A percentile compares a stretch with the other conserved stretches of the same genome.
These are phyloP conservation scores for Mucor velutinosus DNA, from an alignment of 371 early-diverging fungal genomes.

Conservation along the genomic window DNA sequence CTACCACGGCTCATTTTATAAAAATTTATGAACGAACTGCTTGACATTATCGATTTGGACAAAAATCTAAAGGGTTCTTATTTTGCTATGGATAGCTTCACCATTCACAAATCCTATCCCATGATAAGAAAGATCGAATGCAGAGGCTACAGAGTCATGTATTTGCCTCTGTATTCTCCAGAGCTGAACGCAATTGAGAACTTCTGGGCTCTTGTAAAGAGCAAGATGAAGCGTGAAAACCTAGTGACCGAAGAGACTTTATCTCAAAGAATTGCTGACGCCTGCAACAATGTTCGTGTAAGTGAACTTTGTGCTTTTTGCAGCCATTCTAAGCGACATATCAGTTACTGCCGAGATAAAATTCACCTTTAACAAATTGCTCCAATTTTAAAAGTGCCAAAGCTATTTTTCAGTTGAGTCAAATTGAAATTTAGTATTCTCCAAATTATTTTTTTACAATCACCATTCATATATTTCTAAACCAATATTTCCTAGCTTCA, in stretches of 20 bases:
- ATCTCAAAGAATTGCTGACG: slow-evolving; percentile 21
- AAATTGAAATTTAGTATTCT: no score
- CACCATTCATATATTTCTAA: no score
- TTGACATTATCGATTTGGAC: not conserved
- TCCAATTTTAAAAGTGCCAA: slow-evolving; percentile 3
- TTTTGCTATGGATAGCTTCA: not conserved
- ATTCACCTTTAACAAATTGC: not conserved
- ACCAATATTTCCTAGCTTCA: no score
- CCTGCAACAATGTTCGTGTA: slow-evolving; percentile 19
- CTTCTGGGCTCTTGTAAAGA: slow-evolving; percentile 7
- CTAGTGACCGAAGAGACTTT: slow-evolving; percentile 14
- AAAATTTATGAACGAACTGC: slow-evolving; percentile 7
- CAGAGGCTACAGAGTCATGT: slow-evolving; percentile 8
- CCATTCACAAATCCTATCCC: slow-evolving; percentile 1
- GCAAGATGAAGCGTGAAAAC: not conserved
- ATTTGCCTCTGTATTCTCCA: slow-evolving; percentile 5
- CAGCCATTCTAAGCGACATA: slow-evolving; percentile 9
- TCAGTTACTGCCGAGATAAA: slow-evolving; percentile 9
- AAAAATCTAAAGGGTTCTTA: not conserved
- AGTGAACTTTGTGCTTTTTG: slow-evolving; percentile 4
- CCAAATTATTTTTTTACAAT: no score
- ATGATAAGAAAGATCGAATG: slow-evolving; percentile 8
- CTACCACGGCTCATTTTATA: slow-evolving; percentile 4
- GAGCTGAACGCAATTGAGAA: slow-evolving; percentile 11
- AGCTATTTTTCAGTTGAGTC: not conserved